Base-by-base conservation (phyloP, 2,329 filamentous ascomycete genomes). In the Fusarium coffeatum region DNA sequence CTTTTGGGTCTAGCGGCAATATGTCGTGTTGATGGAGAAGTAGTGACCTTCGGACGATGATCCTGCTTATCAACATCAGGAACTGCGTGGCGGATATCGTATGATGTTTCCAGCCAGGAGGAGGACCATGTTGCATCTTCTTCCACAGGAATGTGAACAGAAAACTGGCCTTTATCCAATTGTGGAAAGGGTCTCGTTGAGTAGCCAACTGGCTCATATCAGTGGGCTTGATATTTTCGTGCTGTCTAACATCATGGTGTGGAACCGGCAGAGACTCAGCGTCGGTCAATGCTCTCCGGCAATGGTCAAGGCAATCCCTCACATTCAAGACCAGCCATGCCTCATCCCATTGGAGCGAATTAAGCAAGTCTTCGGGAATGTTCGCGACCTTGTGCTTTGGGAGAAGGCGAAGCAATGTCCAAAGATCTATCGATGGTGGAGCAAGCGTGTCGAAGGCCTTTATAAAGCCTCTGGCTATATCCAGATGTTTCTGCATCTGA, bases 111-210 rank as follows among this genome's bases (percentile, higher is more conserved):
- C 57, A 59, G 0, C 25, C 15, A 18, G 23, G 7, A 49, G 34
- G 18, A 3, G 30, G n/a, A n/a, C n/a, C n/a, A n/a, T n/a, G n/a
- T n/a, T n/a, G n/a, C n/a, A 22, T 16, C 4, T 43, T 8, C 8
- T 28, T 61, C 58, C 58, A 61, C 8, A 61, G 13, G 12, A 34
- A 16, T 3, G 34, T 43, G 18, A 59, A 61, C 6, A 61, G 37
- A 5, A 43, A 25, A 5, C 43, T 49, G 1, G 43, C 16, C 13
- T 43, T 43, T 5, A 3, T 12, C 58, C 58, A 49, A 13, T 49
- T 3, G 30, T 23, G 15, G 3, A 43, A 7, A 0, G 53, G 37
- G 4, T 16, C 37, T 1, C 25, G 28, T 25, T 61, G 16, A 8
- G 34, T 3, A 10, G 22, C 9, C n/a, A 58, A 6, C 11, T 37